Conservation (phyloP, 129 eudicot genomes). For the Sambucus nigra region DNA sequence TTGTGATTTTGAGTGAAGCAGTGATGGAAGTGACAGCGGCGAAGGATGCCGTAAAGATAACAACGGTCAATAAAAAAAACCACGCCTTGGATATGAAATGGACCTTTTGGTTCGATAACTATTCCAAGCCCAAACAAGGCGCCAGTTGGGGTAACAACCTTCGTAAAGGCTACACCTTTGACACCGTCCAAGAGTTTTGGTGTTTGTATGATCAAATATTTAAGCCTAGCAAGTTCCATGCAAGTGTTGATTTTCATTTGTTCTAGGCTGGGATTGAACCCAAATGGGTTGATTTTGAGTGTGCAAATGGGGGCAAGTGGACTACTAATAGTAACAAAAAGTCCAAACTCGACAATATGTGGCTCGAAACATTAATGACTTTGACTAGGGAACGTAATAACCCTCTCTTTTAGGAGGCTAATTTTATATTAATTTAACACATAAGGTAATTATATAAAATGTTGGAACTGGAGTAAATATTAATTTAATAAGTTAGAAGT, state of each 20-base stretch:
- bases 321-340: conserved; percentile 55
- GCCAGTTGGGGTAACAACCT: conserved; percentile 71
- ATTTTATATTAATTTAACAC: no score
- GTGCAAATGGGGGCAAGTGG: conserved; percentile 98
- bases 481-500: no score
- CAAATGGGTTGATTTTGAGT: conserved; percentile 94
- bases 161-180: conserved; percentile 69
- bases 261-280: conserved; percentile 86
- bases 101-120: conserved; percentile 85
- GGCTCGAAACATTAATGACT: conserved; percentile 93
- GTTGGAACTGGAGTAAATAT: no score
- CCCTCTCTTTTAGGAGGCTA: no score
- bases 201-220: conserved; percentile 85
- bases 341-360: conserved; percentile 60
- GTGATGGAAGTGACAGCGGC: background rate
- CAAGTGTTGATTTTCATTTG: conserved; percentile 77
- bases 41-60: background rate
- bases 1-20: conserved; percentile 11
- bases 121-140: conserved; percentile 78
- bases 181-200: conserved; percentile 95
- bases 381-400: no score
- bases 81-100: conserved; percentile 60
- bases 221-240: conserved; percentile 70
- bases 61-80: conserved; percentile 24
- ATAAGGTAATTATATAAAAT: no score